A percentile compares a stretch with the other conserved stretches of the same genome.
These are phyloP conservation scores for Hemileccinum impolitum DNA, from an alignment of 768 basidiomycete genomes.

Conservation along the genomic window DNA sequence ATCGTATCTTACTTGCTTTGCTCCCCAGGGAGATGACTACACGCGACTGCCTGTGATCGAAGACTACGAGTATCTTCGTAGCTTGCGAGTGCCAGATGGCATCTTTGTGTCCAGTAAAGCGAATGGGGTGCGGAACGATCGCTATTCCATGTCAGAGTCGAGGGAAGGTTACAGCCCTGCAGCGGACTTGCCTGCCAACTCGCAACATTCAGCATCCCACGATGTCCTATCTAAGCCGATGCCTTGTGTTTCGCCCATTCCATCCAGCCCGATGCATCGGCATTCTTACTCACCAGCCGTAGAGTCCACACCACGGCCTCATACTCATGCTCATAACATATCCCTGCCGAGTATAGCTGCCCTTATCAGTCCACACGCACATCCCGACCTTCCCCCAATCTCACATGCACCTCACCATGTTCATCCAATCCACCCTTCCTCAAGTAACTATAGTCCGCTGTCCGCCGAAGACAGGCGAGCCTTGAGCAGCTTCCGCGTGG, in stretches of 20 bases:
- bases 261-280: conserved; percentile 7
- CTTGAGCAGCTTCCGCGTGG: conserved; percentile 54
- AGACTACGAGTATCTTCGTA: conserved; percentile 69
- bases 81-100: conserved; percentile 62
- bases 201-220: conserved; percentile 11
- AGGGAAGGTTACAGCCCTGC: conserved; percentile 11
- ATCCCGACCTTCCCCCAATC: neutral
- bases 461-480: conserved; percentile 57
- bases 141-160: conserved; percentile 14
- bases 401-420: conserved; percentile 10
- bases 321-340: conserved; percentile 1
- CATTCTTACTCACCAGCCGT: conserved; percentile 4
- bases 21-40: conserved; percentile 63
- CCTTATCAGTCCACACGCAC: conserved; percentile 8
- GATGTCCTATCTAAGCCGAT: conserved; percentile 9
- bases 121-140: conserved; percentile 30
- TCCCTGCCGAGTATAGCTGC: conserved; percentile 25
- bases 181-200: conserved; percentile 10
- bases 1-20: conserved; percentile 6
- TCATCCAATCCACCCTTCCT: conserved; percentile 23
- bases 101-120: conserved; percentile 72
- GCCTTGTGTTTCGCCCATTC: conserved; percentile 16
- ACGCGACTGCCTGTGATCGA: conserved; percentile 68
- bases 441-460: conserved; percentile 37
- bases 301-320: conserved; percentile 6